A percentile compares a stretch with the other conserved stretches of the same genome.
These are phyloP conservation scores for Camellia oleifera DNA, from an alignment of 179 eudicot genomes.

Conservation along the genomic window DNA sequence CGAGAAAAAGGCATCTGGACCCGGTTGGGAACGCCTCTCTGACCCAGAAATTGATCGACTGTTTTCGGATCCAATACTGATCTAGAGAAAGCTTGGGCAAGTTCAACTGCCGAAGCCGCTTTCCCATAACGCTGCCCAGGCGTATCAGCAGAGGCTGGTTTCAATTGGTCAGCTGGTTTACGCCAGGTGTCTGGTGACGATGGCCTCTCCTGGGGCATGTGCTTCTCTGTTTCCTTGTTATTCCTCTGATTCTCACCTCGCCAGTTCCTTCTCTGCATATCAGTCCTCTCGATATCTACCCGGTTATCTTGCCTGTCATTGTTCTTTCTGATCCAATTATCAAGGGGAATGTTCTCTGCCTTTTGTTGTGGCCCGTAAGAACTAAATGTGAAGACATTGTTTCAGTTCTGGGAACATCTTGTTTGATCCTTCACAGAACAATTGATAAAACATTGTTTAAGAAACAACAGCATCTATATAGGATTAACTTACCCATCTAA, in stretches of 20 bases:
- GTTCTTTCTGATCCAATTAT: conserved; percentile 51
- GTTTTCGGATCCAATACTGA: conserved; percentile 58
- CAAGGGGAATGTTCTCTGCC: conserved; percentile 35
- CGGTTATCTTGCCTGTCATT: conserved; percentile 52
- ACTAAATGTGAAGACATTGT: conserved; percentile 30
- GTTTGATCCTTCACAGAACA: conserved; percentile 50
- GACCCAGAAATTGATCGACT: conserved; percentile 50
- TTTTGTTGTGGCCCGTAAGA: conserved; percentile 40
- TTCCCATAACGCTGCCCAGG: conserved; percentile 62
- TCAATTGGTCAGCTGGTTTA: conserved; percentile 62
- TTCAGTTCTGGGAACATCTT: conserved; percentile 41
- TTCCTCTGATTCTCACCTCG: conserved; percentile 65
- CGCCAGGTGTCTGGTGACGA: conserved; percentile 99
- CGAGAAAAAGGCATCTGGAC: conserved; percentile 82
- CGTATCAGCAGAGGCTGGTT: conserved; percentile 36
- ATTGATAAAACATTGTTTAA: not conserved
- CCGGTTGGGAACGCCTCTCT: conserved; percentile 50
- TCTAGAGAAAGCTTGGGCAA: conserved; percentile 85
- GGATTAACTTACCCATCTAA: not conserved
- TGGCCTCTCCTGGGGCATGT: conserved; percentile 60
- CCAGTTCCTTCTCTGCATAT: conserved; percentile 64
- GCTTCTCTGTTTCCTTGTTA: conserved; percentile 52
- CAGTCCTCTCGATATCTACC: conserved; percentile 49
- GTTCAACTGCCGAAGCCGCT: conserved; percentile 91
- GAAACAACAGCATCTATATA: not conserved